Evolutionary conservation across 768 basidiomycete species (phyloP), one percentile per base, ranked within the genome.

Genomic region (Lactarius akahatsu): DNA sequence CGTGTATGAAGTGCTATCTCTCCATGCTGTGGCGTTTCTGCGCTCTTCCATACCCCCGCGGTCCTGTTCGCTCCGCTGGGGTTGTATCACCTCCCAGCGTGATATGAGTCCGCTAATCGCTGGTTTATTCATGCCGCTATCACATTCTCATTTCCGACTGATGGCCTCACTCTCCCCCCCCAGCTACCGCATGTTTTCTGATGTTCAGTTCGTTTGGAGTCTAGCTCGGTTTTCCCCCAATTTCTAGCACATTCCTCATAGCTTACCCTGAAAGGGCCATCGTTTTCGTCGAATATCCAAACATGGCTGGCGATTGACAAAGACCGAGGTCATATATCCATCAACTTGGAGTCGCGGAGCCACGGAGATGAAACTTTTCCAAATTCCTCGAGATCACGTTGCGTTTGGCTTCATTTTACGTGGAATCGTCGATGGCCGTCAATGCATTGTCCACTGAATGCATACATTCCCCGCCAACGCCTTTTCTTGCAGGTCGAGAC

Each of bases 331-430:
- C 23, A 26, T 52, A 26, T 26, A 52, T 52, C 38, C 18, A 47
- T 23, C 20, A n/a, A 20, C 57, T 34, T 57, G 65, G 47, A 36
- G 65, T 62, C 20, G 41, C 57, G 65, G 65, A 32, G 41, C 30
- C 30, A 54, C 65, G 65, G 65, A 66, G 40, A 66, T 66, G 65
- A 66, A 47, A 62, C 41, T 20, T 62, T 38, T 36, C 55, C 65
- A 62, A 64, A 43, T 26, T 2, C 4, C 41, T 30, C 58, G 13
- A 45, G 26, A 52, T 59, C 64, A 55, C 40, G 28, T 18, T 41
- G 3, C 40, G 7, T 38, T 45, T 23, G 10, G 38, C 28, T 34
- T 45, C 30, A 52, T 43, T 43, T 65, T 30, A 59, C 64, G 32
- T 59, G 18, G 20, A 50, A 15, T 34, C 23, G 45, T 34, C 34